Percentiles rank a stretch among this genome's conserved stretches.
Conservation (phyloP, 1,284 basidiomycete species). For the Apiotrichum akiyoshidainum region DNA sequence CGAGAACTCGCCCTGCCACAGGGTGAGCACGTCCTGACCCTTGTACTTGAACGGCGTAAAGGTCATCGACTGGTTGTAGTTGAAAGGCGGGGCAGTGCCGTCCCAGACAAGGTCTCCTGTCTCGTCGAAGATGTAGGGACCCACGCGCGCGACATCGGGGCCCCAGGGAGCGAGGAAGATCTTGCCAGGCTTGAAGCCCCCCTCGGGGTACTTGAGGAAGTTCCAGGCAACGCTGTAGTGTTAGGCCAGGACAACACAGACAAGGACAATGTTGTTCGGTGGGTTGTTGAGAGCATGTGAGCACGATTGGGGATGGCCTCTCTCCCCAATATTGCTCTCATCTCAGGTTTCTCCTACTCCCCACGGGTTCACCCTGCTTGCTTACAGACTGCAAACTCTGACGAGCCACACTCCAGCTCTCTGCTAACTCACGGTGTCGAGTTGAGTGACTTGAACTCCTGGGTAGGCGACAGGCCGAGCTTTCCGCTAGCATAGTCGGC, state of each 20-base stretch:
- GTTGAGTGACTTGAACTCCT: too few relatives aligned
- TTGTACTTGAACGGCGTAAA: conserved; percentile 25
- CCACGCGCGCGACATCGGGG: conserved; percentile 16
- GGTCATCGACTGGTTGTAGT: conserved; percentile 32
- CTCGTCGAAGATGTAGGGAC: conserved; percentile 28
- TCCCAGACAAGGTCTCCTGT: conserved; percentile 37
- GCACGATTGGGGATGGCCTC: too few relatives aligned
- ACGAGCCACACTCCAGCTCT: too few relatives aligned
- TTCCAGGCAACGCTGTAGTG: conserved; percentile 25
- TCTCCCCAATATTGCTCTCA: too few relatives aligned
- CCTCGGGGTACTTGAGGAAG: conserved; percentile 23
- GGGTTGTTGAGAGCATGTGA: too few relatives aligned
- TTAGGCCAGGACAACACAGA: not conserved
- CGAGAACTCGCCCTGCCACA: conserved; percentile 35
- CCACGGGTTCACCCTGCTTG: too few relatives aligned
- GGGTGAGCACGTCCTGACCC: conserved; percentile 26
- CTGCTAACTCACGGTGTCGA: too few relatives aligned
- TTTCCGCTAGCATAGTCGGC: too few relatives aligned
- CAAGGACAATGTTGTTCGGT: too few relatives aligned
- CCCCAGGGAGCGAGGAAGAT: conserved; percentile 38
- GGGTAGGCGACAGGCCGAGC: too few relatives aligned
- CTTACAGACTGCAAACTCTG: too few relatives aligned
- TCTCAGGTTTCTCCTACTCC: too few relatives aligned
- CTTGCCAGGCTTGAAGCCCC: conserved; percentile 10
- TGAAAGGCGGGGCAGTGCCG: conserved; percentile 14